Evolutionary conservation across 306 rosid genomes (phyloP).

Genomic region (Pueraria montana): DNA sequence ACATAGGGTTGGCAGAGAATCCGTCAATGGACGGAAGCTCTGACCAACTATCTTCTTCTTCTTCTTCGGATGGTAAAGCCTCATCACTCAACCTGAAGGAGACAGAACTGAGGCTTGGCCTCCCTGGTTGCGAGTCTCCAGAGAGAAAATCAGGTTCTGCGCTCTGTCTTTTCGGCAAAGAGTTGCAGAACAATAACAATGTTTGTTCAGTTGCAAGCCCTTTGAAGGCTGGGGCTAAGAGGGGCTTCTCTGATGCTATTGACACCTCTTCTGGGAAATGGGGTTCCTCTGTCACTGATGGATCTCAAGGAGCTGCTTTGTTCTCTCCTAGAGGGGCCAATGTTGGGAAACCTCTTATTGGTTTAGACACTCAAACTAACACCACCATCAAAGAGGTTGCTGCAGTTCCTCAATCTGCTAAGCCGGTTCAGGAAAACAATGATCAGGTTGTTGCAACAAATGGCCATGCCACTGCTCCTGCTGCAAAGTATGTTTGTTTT

Average conservation of each 20-base stretch:
- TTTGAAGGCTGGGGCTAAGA: constrained; percentile 74
- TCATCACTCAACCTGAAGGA: constrained; percentile 75
- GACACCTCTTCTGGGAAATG: too few relatives aligned
- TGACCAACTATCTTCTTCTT: constrained; percentile 63
- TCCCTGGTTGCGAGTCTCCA: constrained; percentile 81
- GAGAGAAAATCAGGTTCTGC: constrained; percentile 66
- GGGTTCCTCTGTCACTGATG: constrained; percentile 52
- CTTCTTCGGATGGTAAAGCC: constrained; percentile 60
- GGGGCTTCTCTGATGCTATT: constrained; percentile 88
- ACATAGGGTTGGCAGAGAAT: constrained; percentile 79
- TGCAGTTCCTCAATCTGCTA: constrained; percentile 59
- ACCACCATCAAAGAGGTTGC: constrained; percentile 61
- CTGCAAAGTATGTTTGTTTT: constrained; percentile 71
- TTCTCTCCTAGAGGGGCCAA: constrained; percentile 67
- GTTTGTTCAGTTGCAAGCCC: constrained; percentile 54
- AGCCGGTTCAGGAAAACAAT: constrained; percentile 69
- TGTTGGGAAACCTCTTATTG: constrained; percentile 56
- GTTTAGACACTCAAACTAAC: constrained; percentile 52
- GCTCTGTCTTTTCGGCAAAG: constrained; percentile 74
- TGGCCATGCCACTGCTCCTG: constrained; percentile 72
- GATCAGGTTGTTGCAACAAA: constrained; percentile 56
- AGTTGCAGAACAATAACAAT: constrained; percentile 67
- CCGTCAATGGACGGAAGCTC: constrained; percentile 71
- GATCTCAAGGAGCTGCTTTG: constrained; percentile 66
- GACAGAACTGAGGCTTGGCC: constrained; percentile 93